A percentile compares a stretch with the other conserved stretches of the same genome.
Conservation (phyloP, 2,329 filamentous ascomycete genomes). For the Aspergillus texensis region DNA sequence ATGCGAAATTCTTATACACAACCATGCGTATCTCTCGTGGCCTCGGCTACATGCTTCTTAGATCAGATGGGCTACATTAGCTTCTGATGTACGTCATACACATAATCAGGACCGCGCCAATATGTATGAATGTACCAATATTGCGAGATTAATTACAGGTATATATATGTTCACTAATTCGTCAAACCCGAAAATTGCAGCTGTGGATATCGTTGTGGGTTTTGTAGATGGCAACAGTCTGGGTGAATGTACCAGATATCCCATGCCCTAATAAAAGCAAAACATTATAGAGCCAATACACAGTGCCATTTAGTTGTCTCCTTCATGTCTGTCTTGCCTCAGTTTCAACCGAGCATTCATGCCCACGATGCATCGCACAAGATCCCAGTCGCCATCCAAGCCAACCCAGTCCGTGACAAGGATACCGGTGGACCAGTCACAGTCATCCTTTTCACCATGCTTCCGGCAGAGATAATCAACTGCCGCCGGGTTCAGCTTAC, state of each 20-base stretch:
- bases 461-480: constrained; percentile 60
- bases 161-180: background rate
- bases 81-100: background rate
- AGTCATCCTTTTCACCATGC: constrained; percentile 54
- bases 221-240: background rate
- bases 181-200: background rate
- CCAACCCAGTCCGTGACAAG: constrained; percentile 96
- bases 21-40: background rate
- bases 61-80: background rate
- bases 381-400: constrained; percentile 82
- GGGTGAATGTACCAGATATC: background rate
- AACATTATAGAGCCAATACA: background rate
- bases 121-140: background rate
- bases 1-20: constrained; percentile 7
- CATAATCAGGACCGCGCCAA: too few species aligned
- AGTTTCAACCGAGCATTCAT: constrained; percentile 73
- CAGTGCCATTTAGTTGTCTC: constrained; percentile 1
- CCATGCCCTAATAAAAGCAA: background rate
- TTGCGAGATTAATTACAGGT: background rate
- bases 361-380: constrained; percentile 82
- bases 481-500: constrained; percentile 80
- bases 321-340: constrained; percentile 26
- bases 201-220: background rate
- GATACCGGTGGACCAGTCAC: constrained; percentile 79
- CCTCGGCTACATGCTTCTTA: background rate